Evolutionary conservation across 176 grass and related monocot species (phyloP).

Genomic region (Bolboschoenus planiculmis): DNA sequence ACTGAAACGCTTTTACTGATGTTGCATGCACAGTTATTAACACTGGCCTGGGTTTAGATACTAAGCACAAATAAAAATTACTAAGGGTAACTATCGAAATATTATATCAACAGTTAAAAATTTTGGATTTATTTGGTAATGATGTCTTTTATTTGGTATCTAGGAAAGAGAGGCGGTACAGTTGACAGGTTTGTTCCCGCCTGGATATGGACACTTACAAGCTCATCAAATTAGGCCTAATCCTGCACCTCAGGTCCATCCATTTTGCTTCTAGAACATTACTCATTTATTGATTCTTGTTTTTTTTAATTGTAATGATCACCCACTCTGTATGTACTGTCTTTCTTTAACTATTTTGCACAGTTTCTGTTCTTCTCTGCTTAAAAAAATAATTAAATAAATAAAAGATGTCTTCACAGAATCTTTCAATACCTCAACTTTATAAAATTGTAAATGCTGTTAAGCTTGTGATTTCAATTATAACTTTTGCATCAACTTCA

Average conservation of each 20-base stretch:
- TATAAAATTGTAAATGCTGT: background rate
- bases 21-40: background rate
- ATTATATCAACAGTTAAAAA: background rate
- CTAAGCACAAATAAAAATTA: background rate
- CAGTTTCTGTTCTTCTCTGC: background rate
- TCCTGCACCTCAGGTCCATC: conserved; percentile 69
- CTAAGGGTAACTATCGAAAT: background rate
- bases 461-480: background rate
- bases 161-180: conserved; percentile 79
- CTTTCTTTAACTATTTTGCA: background rate
- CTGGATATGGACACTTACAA: conserved; percentile 72
- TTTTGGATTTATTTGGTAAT: background rate
- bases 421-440: background rate
- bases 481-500: background rate
- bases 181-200: conserved; percentile 56
- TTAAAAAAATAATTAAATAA: background rate
- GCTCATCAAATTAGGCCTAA: conserved; percentile 59
- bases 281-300: background rate
- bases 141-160: background rate
- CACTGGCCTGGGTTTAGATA: background rate
- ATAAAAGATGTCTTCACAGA: background rate
- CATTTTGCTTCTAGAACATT: conserved; percentile 2
- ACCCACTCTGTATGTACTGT: background rate
- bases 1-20: background rate
- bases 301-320: background rate